A percentile compares a stretch with the other conserved stretches of the same genome.
Evolutionary conservation across 2,329 filamentous ascomycete species (phyloP).

Genomic region (Fusarium graminum): DNA sequence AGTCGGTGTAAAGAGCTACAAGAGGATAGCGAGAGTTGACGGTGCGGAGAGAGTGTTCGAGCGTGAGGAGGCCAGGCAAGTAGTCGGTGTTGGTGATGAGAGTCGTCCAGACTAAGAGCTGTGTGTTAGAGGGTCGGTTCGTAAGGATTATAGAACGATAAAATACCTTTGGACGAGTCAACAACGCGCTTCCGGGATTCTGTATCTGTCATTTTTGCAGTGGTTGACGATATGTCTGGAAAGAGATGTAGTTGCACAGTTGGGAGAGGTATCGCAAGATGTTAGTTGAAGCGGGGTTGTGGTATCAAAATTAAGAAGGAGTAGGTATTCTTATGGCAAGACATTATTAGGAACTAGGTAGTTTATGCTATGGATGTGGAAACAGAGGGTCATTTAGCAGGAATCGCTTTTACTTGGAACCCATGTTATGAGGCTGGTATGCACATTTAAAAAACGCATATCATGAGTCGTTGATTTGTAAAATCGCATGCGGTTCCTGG

Average conservation of each 20-base stretch:
- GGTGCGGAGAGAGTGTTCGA: slow-evolving; percentile 80
- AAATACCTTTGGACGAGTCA: slow-evolving; percentile 57
- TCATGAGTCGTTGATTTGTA: slow-evolving; percentile 33
- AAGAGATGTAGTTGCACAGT: slow-evolving; percentile 3
- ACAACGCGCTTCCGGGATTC: slow-evolving; percentile 50
- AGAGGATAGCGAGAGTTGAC: slow-evolving; percentile 79
- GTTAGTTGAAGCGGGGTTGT: slow-evolving; percentile 26
- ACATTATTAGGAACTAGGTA: not conserved
- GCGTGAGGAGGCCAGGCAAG: slow-evolving; percentile 83
- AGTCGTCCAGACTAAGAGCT: slow-evolving; percentile 80
- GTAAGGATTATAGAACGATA: not conserved
- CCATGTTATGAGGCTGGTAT: not conserved
- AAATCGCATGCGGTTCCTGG: slow-evolving; percentile 10
- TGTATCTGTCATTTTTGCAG: slow-evolving; percentile 41
- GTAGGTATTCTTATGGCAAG: not conserved
- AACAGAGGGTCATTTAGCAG: not conserved
- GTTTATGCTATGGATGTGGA: not conserved
- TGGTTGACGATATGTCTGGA: not conserved
- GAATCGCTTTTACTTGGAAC: not conserved
- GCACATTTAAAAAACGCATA: not conserved
- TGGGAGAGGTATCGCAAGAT: slow-evolving; percentile 8
- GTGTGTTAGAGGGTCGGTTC: slow-evolving; percentile 15
- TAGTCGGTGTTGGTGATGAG: slow-evolving; percentile 89
- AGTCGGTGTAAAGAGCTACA: slow-evolving; percentile 84
- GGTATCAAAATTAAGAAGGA: slow-evolving; percentile 1